Base-by-base conservation (phyloP, 257 asterid genomes). In the Scutellaria minor region DNA sequence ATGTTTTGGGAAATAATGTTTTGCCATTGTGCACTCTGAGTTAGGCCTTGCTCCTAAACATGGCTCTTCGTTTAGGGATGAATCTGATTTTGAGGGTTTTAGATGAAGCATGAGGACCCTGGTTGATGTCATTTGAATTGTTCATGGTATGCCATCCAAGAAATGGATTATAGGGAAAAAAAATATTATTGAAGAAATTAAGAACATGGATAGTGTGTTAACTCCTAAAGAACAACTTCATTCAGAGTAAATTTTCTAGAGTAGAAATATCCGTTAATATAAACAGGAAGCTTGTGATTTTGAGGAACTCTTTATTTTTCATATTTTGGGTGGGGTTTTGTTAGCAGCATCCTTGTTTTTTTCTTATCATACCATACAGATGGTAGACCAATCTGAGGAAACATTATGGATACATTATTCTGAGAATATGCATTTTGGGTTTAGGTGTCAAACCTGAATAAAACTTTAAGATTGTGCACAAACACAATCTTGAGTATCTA, bases 121-220 rank as follows among this genome's bases (percentile, higher is more conserved):
- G 4, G 37, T 31, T 31, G 35, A 27, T 27, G 37, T 31, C 37
- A 31, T 31, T 31, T 31, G 37, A 31, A 2, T 31, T 31, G 37
- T 31, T 31, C 37, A 31, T 31, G 4, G 37, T 31, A 31, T 31
- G 37, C 37, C 37, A 31, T 24, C 45, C 40, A 68, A 68, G 48
- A 68, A 39, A 14, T 39, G 73, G 20, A 3, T 37, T n/a, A 52
- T 51, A 18, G 14, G 12, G 41, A n/a, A 31, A 31, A 5, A 2
- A 31, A 31, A 31, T 4, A 31, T 31, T 31, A 2, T 31, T 31
- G 39, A 27, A n/a, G 50, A 11, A 52, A 6, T 3, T 60, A 8
- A 61, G 24, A 44, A 11, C 54, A 72, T 15, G 14, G 44, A 12
- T 42, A 11, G 53, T 56, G 15, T 56, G 57, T 44, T n/a, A 65